phyloP scores from a whole-genome alignment of 2,329 filamentous ascomycete genomes.

The Penicillium verrucosum region DNA sequence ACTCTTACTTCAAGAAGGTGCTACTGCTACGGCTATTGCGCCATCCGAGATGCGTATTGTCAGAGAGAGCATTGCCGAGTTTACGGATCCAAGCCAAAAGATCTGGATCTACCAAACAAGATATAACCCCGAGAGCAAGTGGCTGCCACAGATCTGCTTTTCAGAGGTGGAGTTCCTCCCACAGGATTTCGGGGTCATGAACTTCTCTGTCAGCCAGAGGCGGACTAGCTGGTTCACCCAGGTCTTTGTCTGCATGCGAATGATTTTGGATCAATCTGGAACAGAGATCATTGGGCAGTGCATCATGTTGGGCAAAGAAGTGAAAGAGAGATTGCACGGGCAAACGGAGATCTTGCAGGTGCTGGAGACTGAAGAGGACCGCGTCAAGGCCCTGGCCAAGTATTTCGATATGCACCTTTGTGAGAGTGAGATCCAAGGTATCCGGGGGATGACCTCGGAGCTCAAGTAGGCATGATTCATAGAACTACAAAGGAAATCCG shows the following conservation, averaged over 20 bases:
- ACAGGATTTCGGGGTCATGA: conserved; percentile 61
- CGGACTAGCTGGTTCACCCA: conserved; percentile 54
- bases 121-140: conserved; percentile 48
- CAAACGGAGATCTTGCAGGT: conserved; percentile 48
- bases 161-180: conserved; percentile 62
- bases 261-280: conserved; percentile 50
- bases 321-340: conserved; percentile 55
- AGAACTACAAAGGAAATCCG: conserved; percentile 7
- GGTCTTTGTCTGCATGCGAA: conserved; percentile 53
- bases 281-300: conserved; percentile 52
- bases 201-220: conserved; percentile 53
- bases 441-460: conserved; percentile 51
- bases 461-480: conserved; percentile 30
- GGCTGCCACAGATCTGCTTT: conserved; percentile 64
- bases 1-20: conserved; percentile 50
- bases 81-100: conserved; percentile 44
- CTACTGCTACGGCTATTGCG: conserved; percentile 46
- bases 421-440: conserved; percentile 50
- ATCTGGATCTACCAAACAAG: conserved; percentile 65
- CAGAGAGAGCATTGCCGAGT: conserved; percentile 47
- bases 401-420: conserved; percentile 54
- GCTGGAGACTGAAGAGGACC: conserved; percentile 53
- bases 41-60: conserved; percentile 56
- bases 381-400: conserved; percentile 50
- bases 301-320: conserved; percentile 49